A percentile compares a stretch with the other conserved stretches of the same genome.
phyloP scores from a whole-genome alignment of 495 filamentous ascomycete species.

The Neurospora sp. region DNA sequence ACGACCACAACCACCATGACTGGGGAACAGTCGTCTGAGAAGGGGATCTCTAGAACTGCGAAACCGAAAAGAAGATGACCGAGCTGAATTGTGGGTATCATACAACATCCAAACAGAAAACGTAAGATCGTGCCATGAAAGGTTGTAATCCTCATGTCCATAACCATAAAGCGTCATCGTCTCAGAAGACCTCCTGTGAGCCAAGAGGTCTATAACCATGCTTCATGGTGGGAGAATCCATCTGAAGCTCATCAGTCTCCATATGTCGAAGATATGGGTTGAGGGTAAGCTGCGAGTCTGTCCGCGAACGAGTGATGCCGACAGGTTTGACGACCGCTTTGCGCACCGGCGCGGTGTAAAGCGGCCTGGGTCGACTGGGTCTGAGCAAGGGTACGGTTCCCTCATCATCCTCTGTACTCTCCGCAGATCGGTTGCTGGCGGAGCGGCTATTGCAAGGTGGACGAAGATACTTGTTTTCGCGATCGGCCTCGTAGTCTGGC shows the following conservation, averaged over 20 bases:
- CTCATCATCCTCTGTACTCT: background rate
- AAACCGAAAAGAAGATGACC: background rate
- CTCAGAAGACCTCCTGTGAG: slow-evolving; percentile 1
- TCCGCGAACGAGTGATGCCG: slow-evolving; percentile 1
- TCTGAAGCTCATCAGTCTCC: slow-evolving; percentile 3
- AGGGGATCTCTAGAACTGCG: background rate
- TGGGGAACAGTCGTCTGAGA: background rate
- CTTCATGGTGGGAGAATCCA: background rate
- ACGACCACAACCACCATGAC: background rate
- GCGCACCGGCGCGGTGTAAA: background rate
- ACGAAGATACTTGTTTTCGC: background rate
- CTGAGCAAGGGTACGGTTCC: background rate
- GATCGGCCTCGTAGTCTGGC: background rate
- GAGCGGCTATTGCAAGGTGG: background rate
- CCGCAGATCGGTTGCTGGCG: background rate
- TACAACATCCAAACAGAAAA: background rate
- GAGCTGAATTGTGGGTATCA: background rate
- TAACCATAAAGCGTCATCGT: background rate
- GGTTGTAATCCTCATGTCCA: background rate
- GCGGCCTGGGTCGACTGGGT: background rate
- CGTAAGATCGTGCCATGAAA: background rate
- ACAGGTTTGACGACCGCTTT: background rate
- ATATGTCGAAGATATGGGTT: background rate
- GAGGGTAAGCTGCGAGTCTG: background rate
- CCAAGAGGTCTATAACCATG: slow-evolving; percentile 1